Percentiles rank a stretch among this genome's conserved stretches.
phyloP scores from a whole-genome alignment of 768 basidiomycete genomes.

The Crassisporium funariophilum region DNA sequence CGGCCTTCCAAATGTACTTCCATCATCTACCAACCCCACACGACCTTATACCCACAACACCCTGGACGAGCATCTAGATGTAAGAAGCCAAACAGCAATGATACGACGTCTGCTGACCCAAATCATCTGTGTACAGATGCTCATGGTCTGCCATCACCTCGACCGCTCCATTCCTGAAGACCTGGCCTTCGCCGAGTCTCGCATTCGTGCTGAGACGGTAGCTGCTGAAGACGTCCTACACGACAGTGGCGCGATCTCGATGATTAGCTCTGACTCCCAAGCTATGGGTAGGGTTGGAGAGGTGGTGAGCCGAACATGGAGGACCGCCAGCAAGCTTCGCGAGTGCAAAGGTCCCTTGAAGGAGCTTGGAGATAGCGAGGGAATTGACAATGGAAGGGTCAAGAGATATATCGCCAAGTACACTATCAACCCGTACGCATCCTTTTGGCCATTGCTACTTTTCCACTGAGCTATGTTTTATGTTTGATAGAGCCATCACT shows the following conservation, averaged over 20 bases:
- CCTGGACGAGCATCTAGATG: constrained; percentile 95
- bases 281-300: constrained; percentile 99
- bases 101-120: not conserved
- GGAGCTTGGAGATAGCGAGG: constrained; percentile 67
- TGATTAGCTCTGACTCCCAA: constrained; percentile 96
- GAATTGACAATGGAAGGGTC: constrained; percentile 84
- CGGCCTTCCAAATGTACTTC: constrained; percentile 84
- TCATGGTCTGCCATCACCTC: constrained; percentile 99
- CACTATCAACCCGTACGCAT: constrained; percentile 91
- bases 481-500: constrained; percentile 72
- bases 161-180: constrained; percentile 92
- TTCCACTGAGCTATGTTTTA: constrained; percentile 6
- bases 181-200: constrained; percentile 93
- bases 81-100: constrained; percentile 37
- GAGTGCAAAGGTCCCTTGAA: constrained; percentile 73
- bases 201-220: constrained; percentile 94
- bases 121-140: constrained; percentile 65
- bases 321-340: constrained; percentile 95
- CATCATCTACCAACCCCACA: constrained; percentile 97
- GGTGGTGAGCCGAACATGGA: constrained; percentile 90
- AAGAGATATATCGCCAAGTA: constrained; percentile 97
- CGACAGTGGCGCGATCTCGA: constrained; percentile 91
- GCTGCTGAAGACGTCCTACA: constrained; percentile 97
- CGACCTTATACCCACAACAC: constrained; percentile 91
- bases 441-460: not conserved